Evolutionary conservation across 75 land plant genomes (phyloP).

Genomic region (Pinus albicaulis): DNA sequence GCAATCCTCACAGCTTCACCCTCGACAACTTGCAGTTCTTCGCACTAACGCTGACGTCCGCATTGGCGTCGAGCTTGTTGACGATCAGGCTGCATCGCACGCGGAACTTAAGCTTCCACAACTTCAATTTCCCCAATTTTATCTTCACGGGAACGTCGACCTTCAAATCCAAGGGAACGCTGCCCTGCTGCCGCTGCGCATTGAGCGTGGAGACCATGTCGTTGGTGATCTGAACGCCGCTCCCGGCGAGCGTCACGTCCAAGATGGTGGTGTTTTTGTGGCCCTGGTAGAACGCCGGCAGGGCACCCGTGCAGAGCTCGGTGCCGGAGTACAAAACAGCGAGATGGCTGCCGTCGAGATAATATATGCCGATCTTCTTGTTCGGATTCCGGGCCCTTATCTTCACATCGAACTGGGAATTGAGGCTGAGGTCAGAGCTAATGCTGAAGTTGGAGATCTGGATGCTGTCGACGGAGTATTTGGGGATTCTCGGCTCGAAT

Average conservation of each 20-base stretch:
- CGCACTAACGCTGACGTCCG: conserved; percentile 25
- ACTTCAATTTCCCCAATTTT: conserved; percentile 45
- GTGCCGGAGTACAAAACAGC: conserved; percentile 10
- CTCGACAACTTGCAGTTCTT: conserved; percentile 35
- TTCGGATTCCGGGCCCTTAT: conserved; percentile 33
- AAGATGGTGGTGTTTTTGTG: conserved; percentile 22
- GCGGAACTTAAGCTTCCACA: conserved; percentile 26
- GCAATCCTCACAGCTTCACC: background rate
- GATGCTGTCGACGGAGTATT: conserved; percentile 52
- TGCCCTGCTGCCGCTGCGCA: conserved; percentile 47
- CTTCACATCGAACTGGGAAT: conserved; percentile 45
- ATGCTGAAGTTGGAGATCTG: conserved; percentile 20
- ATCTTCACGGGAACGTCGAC: conserved; percentile 44
- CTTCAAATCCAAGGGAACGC: conserved; percentile 34
- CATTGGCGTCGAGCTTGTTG: conserved; percentile 35
- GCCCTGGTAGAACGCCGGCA: conserved; percentile 31
- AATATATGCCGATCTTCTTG: conserved; percentile 29
- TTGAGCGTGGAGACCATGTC: conserved; percentile 22
- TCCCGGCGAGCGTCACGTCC: conserved; percentile 1
- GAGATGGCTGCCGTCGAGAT: conserved; percentile 23
- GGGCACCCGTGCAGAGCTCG: conserved; percentile 11
- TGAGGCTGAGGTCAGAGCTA: conserved; percentile 22
- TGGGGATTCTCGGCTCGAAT: conserved; percentile 52
- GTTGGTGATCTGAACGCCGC: conserved; percentile 29
- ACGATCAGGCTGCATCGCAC: conserved; percentile 38